phyloP scores from a whole-genome alignment of 192 early-diverging fungal species.

The Rhizophlyctis rosea region DNA sequence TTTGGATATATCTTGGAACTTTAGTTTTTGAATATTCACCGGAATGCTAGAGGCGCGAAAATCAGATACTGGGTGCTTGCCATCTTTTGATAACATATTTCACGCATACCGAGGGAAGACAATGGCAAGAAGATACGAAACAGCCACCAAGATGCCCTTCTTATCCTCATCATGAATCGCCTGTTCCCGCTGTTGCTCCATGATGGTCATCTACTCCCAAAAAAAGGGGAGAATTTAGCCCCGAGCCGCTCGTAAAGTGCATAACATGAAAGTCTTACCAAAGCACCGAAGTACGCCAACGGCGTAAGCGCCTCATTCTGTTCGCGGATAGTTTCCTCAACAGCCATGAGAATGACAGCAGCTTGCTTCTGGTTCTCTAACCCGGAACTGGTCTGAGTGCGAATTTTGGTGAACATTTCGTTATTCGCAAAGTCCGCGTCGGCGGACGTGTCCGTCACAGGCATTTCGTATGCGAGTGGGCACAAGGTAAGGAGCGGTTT shows the following conservation, averaged over 20 bases:
- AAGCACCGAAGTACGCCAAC: constrained; percentile 85
- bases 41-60: constrained; percentile 17
- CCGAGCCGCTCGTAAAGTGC: constrained; percentile 4
- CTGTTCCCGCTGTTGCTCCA: constrained; percentile 57
- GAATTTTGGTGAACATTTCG: constrained; percentile 36
- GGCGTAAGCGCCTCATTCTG: constrained; percentile 65
- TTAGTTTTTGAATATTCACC: constrained; percentile 34
- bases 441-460: neutral
- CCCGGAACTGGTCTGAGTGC: constrained; percentile 71
- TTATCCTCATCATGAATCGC: constrained; percentile 52
- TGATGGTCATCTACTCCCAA: constrained; percentile 50
- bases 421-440: constrained; percentile 12
- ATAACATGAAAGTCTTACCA: constrained; percentile 57
- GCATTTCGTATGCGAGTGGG: neutral
- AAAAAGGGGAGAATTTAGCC: too few species aligned
- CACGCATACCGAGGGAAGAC: constrained; percentile 66
- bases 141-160: constrained; percentile 49
- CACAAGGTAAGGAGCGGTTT: neutral
- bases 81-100: neutral
- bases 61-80: neutral
- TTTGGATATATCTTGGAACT: constrained; percentile 38
- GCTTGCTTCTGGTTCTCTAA: constrained; percentile 82
- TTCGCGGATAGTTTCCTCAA: constrained; percentile 75
- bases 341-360: constrained; percentile 41
- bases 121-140: constrained; percentile 79